Evolutionary conservation across 345 rosid species (phyloP).

Genomic region (Durio zibethinus): DNA sequence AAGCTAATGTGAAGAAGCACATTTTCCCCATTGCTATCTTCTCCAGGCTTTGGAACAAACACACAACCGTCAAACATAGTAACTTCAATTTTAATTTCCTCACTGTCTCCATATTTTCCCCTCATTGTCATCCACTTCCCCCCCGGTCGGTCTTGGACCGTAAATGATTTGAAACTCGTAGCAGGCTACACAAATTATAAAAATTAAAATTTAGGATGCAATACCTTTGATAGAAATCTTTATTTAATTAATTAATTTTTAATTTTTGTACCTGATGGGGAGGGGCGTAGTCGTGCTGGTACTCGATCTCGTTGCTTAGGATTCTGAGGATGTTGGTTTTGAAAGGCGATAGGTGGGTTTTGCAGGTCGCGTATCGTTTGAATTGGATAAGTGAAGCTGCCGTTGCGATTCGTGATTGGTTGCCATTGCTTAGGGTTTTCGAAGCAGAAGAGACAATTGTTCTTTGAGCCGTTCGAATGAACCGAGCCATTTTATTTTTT

Average conservation of each 20-base stretch:
- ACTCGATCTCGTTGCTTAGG: conserved; percentile 51
- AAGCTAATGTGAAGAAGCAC: conserved; percentile 55
- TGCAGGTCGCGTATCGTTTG: background rate
- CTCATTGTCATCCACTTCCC: conserved; percentile 54
- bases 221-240: background rate
- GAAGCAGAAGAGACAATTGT: background rate
- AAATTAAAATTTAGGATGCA: background rate
- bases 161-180: conserved; percentile 48
- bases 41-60: conserved; percentile 39
- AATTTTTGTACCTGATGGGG: conserved; percentile 39
- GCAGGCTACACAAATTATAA: conserved; percentile 35
- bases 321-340: conserved; percentile 64
- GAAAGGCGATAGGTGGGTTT: conserved; percentile 44
- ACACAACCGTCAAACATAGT: conserved; percentile 68
- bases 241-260: background rate
- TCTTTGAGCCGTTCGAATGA: background rate
- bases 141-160: conserved; percentile 55
- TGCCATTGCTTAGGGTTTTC: background rate
- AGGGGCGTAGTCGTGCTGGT: conserved; percentile 60
- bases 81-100: conserved; percentile 51
- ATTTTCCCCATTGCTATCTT: conserved; percentile 46
- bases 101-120: conserved; percentile 38
- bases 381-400: background rate
- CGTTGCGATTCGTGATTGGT: background rate
- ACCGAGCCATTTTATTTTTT: background rate